Evolutionary conservation across 345 rosid species (phyloP), one percentile per base, ranked within the genome.

Genomic region (Erodium maritimum): DNA sequence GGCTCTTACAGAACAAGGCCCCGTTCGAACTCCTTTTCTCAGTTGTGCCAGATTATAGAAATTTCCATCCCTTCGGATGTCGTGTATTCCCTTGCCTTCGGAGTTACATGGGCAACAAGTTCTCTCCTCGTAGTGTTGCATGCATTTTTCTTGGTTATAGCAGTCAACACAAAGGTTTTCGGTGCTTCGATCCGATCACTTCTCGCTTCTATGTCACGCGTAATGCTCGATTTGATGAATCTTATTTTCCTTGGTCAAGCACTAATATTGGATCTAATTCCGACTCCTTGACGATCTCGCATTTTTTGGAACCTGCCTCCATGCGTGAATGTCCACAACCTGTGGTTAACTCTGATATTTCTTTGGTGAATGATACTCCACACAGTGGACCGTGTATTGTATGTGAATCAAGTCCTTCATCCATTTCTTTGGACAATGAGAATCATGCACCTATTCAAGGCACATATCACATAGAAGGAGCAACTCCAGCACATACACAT

Each of bases 71-170:
- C 0, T 62, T 54, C 17, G 65, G 19, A 6, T 62, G 42, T 14
- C 50, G 50, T 29, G 60, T 16, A 17, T 57, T 24, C 50, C 63
- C 55, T 20, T 60, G 22, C 19, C 7, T 46, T 1, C 46, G 42
- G 1, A 37, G 17, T 23, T 8, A 12, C 9, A 10, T 9, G 5
- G 5, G 3, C 4, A 7, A 56, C 59, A 56, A 22, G 16, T 22
- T 56, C 24, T n/a, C 9, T 7, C 42, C 17, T 4, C 10, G 19
- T 14, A 56, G 9, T 22, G 7, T 56, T 5, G 34, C 59, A 13
- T 56, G 59, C 19, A 56, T 56, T 5, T 56, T 56, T 56, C 11
- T 56, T 1, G 59, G 59, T 5, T n/a, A 56, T n/a, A 56, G 17
- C 17, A 1, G 6, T 8, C 17, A 2, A 4, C 24, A 56, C 16